Percentiles rank a stretch among this genome's conserved stretches.
phyloP scores from a whole-genome alignment of 331 rosid species.

The Phaseolus coccineus region DNA sequence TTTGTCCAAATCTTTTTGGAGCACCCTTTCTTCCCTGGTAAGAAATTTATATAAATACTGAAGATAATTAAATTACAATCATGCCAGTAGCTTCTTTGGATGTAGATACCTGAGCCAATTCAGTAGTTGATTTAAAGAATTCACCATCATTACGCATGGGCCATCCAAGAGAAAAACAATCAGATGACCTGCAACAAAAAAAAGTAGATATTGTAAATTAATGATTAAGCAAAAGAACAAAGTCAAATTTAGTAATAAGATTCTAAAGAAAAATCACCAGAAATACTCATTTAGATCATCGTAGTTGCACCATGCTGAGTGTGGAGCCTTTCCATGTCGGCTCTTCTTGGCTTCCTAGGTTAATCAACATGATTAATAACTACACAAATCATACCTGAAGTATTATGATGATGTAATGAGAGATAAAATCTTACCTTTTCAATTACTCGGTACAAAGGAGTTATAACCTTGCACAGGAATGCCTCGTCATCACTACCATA shows the following conservation, averaged over 20 bases:
- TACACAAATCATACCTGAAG: conserved; percentile 31
- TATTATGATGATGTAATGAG: conserved; percentile 32
- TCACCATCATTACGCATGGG: conserved; percentile 99
- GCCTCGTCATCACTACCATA: conserved; percentile 99
- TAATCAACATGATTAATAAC: conserved; percentile 41
- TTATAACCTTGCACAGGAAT: conserved; percentile 87
- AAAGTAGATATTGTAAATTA: conserved; percentile 20
- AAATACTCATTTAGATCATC: conserved; percentile 77
- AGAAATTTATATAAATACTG: conserved; percentile 39
- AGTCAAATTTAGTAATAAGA: conserved; percentile 42
- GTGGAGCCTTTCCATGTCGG: conserved; percentile 82
- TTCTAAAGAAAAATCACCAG: conserved; percentile 55
- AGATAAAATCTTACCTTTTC: conserved; percentile 63
- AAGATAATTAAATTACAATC: conserved; percentile 28
- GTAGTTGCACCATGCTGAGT: conserved; percentile 91
- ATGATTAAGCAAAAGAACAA: conserved; percentile 41
- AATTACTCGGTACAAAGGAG: conserved; percentile 84
- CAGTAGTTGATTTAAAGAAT: conserved; percentile 86
- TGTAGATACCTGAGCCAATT: conserved; percentile 58
- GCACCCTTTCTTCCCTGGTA: conserved; percentile 77
- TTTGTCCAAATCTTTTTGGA: conserved; percentile 61
- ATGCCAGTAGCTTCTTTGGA: conserved; percentile 35
- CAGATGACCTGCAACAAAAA: conserved; percentile 68
- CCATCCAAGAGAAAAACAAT: conserved; percentile 99
- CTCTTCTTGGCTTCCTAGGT: conserved; percentile 81